Conservation (phyloP, 1,284 basidiomycete genomes). For the Porodaedalea pini region DNA sequence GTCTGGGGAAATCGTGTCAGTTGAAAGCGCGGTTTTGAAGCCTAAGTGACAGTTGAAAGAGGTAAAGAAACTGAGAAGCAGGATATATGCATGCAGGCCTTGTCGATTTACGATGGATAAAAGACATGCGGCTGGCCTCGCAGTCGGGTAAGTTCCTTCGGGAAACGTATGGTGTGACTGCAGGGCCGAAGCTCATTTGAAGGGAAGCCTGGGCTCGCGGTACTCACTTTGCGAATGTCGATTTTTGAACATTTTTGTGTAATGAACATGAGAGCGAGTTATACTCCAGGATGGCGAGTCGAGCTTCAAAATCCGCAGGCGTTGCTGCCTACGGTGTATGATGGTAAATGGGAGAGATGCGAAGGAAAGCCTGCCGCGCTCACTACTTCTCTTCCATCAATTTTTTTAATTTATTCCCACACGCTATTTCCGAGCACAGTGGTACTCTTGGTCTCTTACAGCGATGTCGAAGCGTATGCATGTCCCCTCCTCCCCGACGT, state of each 20-base stretch:
- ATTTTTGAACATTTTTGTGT: constrained; percentile 46
- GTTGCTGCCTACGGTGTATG: constrained; percentile 16
- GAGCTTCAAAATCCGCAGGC: constrained; percentile 19
- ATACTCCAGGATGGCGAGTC: constrained; percentile 45
- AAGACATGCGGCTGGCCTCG: constrained; percentile 31
- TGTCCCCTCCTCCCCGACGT: constrained; percentile 8
- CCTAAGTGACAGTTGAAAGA: constrained; percentile 2
- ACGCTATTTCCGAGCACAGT: neutral
- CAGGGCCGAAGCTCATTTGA: constrained; percentile 19
- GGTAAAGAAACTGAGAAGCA: constrained; percentile 5
- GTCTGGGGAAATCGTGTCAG: constrained; percentile 34
- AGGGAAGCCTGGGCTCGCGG: neutral
- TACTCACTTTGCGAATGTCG: constrained; percentile 42
- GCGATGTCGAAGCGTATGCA: constrained; percentile 11
- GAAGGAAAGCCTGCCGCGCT: neutral
- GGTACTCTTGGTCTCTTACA: neutral
- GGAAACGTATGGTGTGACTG: constrained; percentile 25
- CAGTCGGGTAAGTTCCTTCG: constrained; percentile 26
- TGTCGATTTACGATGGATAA: constrained; percentile 10
- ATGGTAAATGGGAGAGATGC: constrained; percentile 15
- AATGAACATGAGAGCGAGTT: constrained; percentile 47
- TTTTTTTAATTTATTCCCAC: neutral
- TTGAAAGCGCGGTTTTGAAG: neutral
- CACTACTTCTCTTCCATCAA: constrained; percentile 9
- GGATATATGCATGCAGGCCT: constrained; percentile 11